Evolutionary conservation across 2,329 filamentous ascomycete species (phyloP).

Genomic region (Xylaria sp.): DNA sequence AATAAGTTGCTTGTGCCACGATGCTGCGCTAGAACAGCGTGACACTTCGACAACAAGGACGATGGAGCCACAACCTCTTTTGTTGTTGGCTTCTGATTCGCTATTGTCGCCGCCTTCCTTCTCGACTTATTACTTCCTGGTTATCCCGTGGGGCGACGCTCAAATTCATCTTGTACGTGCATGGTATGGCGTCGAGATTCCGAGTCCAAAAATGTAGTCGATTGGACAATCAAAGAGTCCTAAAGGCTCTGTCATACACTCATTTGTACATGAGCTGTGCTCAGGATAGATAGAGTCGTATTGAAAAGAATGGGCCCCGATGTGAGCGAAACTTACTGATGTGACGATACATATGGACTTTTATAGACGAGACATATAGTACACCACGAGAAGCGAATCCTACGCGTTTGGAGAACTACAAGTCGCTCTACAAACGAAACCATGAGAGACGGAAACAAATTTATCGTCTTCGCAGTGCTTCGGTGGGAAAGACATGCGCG

Average conservation of each 20-base stretch:
- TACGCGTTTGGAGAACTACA: background rate
- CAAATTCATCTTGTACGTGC: slow-evolving; percentile 17
- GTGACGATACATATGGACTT: background rate
- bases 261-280: background rate
- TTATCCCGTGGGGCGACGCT: slow-evolving; percentile 26
- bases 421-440: background rate
- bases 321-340: background rate
- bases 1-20: slow-evolving; percentile 48
- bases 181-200: slow-evolving; percentile 5
- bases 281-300: background rate
- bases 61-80: slow-evolving; percentile 22
- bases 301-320: background rate
- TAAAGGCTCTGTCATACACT: background rate
- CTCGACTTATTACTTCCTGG: slow-evolving; percentile 37
- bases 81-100: slow-evolving; percentile 36
- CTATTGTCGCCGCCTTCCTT: slow-evolving; percentile 34
- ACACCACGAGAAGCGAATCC: background rate
- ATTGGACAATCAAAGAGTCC: slow-evolving; percentile 4
- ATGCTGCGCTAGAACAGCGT: slow-evolving; percentile 46
- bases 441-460: background rate
- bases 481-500: background rate
- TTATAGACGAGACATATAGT: background rate
- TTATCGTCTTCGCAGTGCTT: background rate
- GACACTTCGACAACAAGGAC: slow-evolving; percentile 35
- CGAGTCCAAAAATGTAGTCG: background rate